phyloP scores from a whole-genome alignment of 139 green algal genomes.

The Chlorella sp. region DNA sequence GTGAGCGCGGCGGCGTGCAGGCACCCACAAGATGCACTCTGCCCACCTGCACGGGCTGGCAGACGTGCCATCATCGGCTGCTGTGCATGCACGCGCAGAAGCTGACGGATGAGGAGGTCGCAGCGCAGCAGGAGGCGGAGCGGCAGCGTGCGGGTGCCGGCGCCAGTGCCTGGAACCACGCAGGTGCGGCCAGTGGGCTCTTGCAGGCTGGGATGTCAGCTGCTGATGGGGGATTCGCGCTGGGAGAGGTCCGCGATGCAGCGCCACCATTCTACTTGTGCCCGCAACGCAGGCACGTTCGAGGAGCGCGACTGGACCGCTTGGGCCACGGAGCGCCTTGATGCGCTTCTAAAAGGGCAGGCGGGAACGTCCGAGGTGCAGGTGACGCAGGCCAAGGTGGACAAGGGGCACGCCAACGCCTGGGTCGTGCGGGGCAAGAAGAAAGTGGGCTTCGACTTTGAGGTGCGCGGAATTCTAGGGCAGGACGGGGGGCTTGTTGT shows the following conservation, averaged over 20 bases:
- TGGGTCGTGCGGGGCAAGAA: slow-evolving; percentile 37
- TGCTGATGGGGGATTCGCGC: too few species aligned
- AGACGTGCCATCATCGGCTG: too few species aligned
- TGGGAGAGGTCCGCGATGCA: too few species aligned
- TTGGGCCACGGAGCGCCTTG: slow-evolving; percentile 27
- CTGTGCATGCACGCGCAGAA: slow-evolving; percentile 11
- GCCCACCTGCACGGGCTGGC: too few species aligned
- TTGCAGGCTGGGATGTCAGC: too few species aligned
- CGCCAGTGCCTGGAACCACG: slow-evolving; percentile 32
- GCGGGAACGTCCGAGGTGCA: not conserved
- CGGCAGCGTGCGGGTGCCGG: not conserved
- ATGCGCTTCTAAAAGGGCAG: not conserved
- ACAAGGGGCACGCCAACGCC: slow-evolving; percentile 15
- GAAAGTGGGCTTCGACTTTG: slow-evolving; percentile 24
- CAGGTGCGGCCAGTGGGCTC: slow-evolving; percentile 5
- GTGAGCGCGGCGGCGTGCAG: too few species aligned
- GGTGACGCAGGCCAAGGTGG: slow-evolving; percentile 2
- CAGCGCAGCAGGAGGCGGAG: slow-evolving; percentile 14
- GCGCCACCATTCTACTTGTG: too few species aligned
- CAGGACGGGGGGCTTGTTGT: too few species aligned
- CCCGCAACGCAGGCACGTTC: slow-evolving; percentile 36
- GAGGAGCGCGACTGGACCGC: slow-evolving; percentile 31
- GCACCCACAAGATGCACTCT: too few species aligned
- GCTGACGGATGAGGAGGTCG: slow-evolving; percentile 20
- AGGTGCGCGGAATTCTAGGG: too few species aligned